Evolutionary conservation across 1,284 basidiomycete genomes (phyloP).

Genomic region (Inonotus obliquus): DNA sequence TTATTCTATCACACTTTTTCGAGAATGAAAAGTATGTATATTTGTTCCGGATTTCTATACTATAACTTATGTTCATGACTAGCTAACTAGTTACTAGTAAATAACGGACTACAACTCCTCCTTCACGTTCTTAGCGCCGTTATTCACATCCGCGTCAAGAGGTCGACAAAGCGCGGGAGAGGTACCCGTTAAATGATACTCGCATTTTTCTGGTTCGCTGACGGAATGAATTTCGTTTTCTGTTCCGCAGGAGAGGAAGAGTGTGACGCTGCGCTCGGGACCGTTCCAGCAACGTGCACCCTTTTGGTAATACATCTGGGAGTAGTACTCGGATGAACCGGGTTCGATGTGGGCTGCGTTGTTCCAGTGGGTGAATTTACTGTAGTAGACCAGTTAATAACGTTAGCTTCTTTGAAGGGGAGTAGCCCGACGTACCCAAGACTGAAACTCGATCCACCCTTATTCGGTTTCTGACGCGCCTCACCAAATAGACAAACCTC

Average conservation of each 20-base stretch:
- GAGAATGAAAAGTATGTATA: not conserved
- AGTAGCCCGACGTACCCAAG: constrained; percentile 66
- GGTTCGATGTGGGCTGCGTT: constrained; percentile 44
- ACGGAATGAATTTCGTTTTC: constrained; percentile 83
- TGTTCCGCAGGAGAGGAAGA: constrained; percentile 80
- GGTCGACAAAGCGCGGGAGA: constrained; percentile 89
- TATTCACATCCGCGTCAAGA: constrained; percentile 34
- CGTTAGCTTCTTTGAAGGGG: not conserved
- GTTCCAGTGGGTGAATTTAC: constrained; percentile 78
- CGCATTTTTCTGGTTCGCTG: constrained; percentile 94
- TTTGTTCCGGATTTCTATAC: not conserved
- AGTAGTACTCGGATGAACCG: constrained; percentile 73
- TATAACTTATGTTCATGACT: not conserved
- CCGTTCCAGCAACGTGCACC: constrained; percentile 98
- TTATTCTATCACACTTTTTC: not conserved
- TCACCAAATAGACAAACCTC: constrained; percentile 93
- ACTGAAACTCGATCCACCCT: constrained; percentile 73
- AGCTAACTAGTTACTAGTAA: not conserved
- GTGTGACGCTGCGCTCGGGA: constrained; percentile 78
- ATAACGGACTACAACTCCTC: constrained; percentile 47
- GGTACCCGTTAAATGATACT: constrained; percentile 86
- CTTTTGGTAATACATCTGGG: constrained; percentile 74
- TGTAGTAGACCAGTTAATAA: constrained; percentile 28
- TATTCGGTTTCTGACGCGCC: constrained; percentile 85
- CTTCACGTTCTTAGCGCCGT: constrained; percentile 27